Conservation (phyloP, 176 grass and related monocot species). For the Alloteropsis semialata region DNA sequence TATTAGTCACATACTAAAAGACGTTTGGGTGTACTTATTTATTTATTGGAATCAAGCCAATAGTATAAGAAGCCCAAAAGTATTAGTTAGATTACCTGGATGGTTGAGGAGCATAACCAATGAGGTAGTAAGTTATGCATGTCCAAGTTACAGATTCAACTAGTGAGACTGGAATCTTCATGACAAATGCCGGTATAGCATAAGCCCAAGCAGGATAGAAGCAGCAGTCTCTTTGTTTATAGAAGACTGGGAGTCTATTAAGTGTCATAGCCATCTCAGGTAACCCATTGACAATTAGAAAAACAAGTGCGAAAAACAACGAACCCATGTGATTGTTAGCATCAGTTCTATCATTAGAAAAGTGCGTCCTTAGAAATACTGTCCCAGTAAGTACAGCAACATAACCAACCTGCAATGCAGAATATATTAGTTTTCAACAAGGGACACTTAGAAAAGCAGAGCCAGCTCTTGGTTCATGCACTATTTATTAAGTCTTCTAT, state of each 20-base stretch:
- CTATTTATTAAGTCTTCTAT: background rate
- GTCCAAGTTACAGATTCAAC: constrained; percentile 60
- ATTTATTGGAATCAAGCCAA: background rate
- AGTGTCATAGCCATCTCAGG: constrained; percentile 65
- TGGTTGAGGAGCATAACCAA: constrained; percentile 72
- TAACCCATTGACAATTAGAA: constrained; percentile 65
- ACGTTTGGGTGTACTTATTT: background rate
- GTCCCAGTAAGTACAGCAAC: constrained; percentile 50
- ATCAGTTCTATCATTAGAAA: constrained; percentile 32
- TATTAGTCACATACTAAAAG: background rate
- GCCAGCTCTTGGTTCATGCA: background rate
- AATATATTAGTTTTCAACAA: background rate
- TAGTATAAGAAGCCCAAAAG: background rate
- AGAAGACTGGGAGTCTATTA: constrained; percentile 62
- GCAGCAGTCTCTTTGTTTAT: constrained; percentile 63
- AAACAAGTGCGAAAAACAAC: constrained; percentile 50
- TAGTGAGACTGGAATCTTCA: constrained; percentile 72
- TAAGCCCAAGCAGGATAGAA: constrained; percentile 92
- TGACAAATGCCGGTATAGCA: constrained; percentile 57
- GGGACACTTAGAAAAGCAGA: background rate
- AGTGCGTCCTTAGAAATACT: constrained; percentile 45
- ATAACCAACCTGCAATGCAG: constrained; percentile 38
- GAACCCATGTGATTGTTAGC: constrained; percentile 72
- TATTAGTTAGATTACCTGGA: constrained; percentile 36
- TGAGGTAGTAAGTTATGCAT: constrained; percentile 68